Percentiles rank a stretch among this genome's conserved stretches.
These are phyloP conservation scores for Saccharomyces hybrid DNA, from an alignment of 1,139 yeast genomes.

Conservation along the genomic window DNA sequence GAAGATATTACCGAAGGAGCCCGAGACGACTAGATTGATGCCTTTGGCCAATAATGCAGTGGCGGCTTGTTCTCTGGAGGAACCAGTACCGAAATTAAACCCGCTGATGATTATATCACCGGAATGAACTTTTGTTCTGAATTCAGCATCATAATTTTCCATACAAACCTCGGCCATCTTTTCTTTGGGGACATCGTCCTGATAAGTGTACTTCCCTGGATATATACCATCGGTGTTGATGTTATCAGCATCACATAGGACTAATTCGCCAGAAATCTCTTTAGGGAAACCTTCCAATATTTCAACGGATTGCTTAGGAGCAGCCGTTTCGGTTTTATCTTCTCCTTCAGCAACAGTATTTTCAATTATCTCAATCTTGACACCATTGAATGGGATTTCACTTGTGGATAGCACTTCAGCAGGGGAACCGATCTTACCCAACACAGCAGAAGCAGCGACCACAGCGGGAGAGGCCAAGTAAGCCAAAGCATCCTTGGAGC, in stretches of 20 bases:
- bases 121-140: slow-evolving; percentile 68
- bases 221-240: slow-evolving; percentile 97
- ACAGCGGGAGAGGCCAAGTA: slow-evolving; percentile 96
- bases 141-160: slow-evolving; percentile 95
- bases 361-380: slow-evolving; percentile 30
- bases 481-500: slow-evolving; percentile 91
- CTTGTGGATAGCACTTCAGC: slow-evolving; percentile 61
- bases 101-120: slow-evolving; percentile 91
- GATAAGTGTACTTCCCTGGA: slow-evolving; percentile 98
- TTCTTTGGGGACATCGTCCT: slow-evolving; percentile 88
- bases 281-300: slow-evolving; percentile 88
- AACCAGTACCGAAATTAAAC: slow-evolving; percentile 94
- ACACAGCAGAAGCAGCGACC: slow-evolving; percentile 93
- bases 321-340: slow-evolving; percentile 24
- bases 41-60: slow-evolving; percentile 93
- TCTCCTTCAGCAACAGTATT: slow-evolving; percentile 28
- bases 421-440: slow-evolving; percentile 91
- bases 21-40: slow-evolving; percentile 87
- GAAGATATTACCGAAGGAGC: slow-evolving; percentile 95
- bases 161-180: slow-evolving; percentile 98
- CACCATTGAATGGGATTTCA: slow-evolving; percentile 23
- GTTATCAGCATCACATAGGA: slow-evolving; percentile 94
- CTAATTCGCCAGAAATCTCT: slow-evolving; percentile 80
- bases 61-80: slow-evolving; percentile 99
- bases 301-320: slow-evolving; percentile 45